Evolutionary conservation across 352 stramenopile species (phyloP).

Genomic region (Phytophthora rubi): DNA sequence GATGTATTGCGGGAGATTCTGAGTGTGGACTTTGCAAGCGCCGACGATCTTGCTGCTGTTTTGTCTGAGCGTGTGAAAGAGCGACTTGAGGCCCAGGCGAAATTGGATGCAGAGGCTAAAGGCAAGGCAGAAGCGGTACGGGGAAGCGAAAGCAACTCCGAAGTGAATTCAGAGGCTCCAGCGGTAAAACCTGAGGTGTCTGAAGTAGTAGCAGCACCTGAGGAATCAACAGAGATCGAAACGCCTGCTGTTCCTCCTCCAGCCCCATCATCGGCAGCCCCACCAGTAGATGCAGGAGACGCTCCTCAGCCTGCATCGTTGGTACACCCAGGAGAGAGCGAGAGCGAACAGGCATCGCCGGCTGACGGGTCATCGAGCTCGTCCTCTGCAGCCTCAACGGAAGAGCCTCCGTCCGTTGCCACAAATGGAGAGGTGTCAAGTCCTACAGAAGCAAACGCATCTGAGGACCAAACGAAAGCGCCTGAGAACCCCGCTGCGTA

Average conservation of each 20-base stretch:
- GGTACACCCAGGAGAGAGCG: constrained; percentile 21
- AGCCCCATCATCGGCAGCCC: constrained; percentile 6
- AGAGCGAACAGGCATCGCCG: constrained; percentile 1
- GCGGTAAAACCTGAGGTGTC: constrained; percentile 9
- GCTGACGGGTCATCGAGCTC: constrained; percentile 16
- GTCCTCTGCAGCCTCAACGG: constrained; percentile 6
- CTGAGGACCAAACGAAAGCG: constrained; percentile 11
- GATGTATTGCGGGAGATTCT: constrained; percentile 33
- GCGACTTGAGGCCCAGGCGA: constrained; percentile 15
- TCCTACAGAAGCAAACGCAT: constrained; percentile 16
- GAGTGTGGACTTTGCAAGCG: constrained; percentile 21
- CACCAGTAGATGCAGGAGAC: constrained; percentile 34
- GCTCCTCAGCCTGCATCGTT: constrained; percentile 15
- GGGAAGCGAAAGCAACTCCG: constrained; percentile 6
- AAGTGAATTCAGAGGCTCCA: constrained; percentile 8
- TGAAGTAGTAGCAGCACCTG: background rate
- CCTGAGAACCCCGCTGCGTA: constrained; percentile 29
- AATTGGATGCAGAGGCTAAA: constrained; percentile 15
- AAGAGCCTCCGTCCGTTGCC: constrained; percentile 10
- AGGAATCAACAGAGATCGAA: constrained; percentile 12
- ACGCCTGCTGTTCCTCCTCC: constrained; percentile 3
- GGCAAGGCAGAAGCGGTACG: constrained; percentile 17
- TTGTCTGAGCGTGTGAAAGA: constrained; percentile 31
- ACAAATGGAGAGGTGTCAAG: constrained; percentile 26
- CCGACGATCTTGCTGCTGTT: constrained; percentile 40